Evolutionary conservation across 352 stramenopile species (phyloP).

Genomic region (Pythium brachiatum): DNA sequence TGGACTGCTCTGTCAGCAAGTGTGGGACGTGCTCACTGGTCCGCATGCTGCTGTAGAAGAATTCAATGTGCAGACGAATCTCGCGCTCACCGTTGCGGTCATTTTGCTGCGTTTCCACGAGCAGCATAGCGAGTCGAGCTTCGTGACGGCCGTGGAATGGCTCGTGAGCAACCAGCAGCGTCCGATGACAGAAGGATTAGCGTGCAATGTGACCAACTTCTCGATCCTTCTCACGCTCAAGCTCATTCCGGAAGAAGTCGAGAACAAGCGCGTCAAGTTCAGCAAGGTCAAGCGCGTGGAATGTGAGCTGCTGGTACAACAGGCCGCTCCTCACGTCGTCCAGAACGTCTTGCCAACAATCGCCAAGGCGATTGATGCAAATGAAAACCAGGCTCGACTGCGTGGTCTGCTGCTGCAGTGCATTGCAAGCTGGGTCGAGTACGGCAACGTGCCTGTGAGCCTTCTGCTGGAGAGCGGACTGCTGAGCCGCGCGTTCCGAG

Average conservation of each 20-base stretch:
- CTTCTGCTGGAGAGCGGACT: conserved; percentile 64
- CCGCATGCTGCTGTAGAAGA: conserved; percentile 53
- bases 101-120: conserved; percentile 79
- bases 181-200: conserved; percentile 38
- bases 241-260: conserved; percentile 72
- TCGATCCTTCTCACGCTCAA: conserved; percentile 73
- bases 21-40: conserved; percentile 76
- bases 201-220: conserved; percentile 63
- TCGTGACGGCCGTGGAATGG: conserved; percentile 70
- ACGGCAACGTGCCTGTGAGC: conserved; percentile 45
- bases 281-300: conserved; percentile 57
- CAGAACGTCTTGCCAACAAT: conserved; percentile 58
- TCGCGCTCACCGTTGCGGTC: conserved; percentile 73
- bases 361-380: conserved; percentile 51
- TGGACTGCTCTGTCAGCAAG: conserved; percentile 53
- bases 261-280: conserved; percentile 81
- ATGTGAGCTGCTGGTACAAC: conserved; percentile 68
- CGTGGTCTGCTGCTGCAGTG: conserved; percentile 56
- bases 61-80: conserved; percentile 58
- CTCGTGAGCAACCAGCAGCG: conserved; percentile 68
- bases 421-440: conserved; percentile 76
- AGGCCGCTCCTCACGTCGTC: conserved; percentile 57
- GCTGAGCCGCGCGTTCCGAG: conserved; percentile 56
- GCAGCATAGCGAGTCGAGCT: conserved; percentile 41
- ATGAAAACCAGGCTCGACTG: conserved; percentile 41